A percentile compares a stretch with the other conserved stretches of the same genome.
phyloP scores from a whole-genome alignment of 2,329 filamentous ascomycete genomes.

The Aspergillus sojae region DNA sequence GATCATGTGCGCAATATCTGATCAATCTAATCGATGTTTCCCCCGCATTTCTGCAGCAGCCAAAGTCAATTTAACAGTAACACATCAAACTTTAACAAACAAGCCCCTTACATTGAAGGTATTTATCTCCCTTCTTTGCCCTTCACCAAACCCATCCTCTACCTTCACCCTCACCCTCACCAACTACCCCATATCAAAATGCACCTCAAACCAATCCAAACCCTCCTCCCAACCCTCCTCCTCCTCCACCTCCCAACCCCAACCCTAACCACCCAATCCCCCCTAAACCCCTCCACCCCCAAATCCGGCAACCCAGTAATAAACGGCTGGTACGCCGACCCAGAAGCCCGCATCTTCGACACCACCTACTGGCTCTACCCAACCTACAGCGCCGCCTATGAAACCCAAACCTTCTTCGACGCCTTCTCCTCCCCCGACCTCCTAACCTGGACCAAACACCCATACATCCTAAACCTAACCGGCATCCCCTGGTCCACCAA shows the following conservation, averaged over 20 bases:
- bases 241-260: neutral
- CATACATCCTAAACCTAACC: conserved; percentile 45
- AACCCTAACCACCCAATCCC: conserved; percentile 7
- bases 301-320: conserved; percentile 50
- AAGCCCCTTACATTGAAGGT: neutral
- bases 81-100: neutral
- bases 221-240: conserved; percentile 2
- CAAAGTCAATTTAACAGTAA: neutral
- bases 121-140: neutral
- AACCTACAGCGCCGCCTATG: conserved; percentile 49
- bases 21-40: neutral
- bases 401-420: conserved; percentile 54
- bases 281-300: neutral
- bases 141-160: neutral
- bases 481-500: conserved; percentile 49
- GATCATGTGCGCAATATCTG: neutral
- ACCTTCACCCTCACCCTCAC: neutral
- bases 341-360: conserved; percentile 52
- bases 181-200: neutral
- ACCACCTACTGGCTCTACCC: conserved; percentile 54
- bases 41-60: neutral
- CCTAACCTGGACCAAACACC: conserved; percentile 53
- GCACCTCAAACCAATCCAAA: neutral
- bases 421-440: conserved; percentile 55
- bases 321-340: conserved; percentile 56